A percentile compares a stretch with the other conserved stretches of the same genome.
Conservation (phyloP, 2,329 filamentous ascomycete species). For the Myrmaecium sp. region DNA sequence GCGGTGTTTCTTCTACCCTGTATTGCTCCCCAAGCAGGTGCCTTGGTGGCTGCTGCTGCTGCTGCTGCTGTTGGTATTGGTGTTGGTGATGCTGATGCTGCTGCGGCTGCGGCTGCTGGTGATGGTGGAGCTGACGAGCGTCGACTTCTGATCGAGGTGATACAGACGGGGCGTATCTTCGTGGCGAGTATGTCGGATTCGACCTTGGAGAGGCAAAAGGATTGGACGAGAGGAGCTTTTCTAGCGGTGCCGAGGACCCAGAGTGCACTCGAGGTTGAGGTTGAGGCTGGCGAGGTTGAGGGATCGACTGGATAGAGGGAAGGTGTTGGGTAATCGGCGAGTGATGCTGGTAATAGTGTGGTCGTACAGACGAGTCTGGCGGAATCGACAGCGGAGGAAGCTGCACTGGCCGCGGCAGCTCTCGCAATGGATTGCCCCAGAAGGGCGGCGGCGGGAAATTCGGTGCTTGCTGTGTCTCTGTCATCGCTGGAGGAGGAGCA, state of each 20-base stretch:
- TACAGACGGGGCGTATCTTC: slow-evolving; percentile 18
- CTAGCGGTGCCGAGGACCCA: slow-evolving; percentile 16
- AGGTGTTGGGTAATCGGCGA: slow-evolving; percentile 20
- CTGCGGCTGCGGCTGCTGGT: slow-evolving; percentile 15
- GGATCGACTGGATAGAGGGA: slow-evolving; percentile 17
- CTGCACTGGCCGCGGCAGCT: slow-evolving; percentile 23
- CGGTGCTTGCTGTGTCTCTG: slow-evolving; percentile 27
- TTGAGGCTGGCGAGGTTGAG: slow-evolving; percentile 8
- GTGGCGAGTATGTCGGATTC: slow-evolving; percentile 23
- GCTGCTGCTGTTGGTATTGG: slow-evolving; percentile 15
- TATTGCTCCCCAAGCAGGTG: too few species aligned
- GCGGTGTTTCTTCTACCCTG: too few species aligned
- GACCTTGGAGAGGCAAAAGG: slow-evolving; percentile 23
- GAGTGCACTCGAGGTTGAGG: slow-evolving; percentile 12
- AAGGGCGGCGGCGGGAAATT: slow-evolving; percentile 23
- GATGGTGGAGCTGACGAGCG: slow-evolving; percentile 16
- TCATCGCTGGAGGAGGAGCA: slow-evolving; percentile 20
- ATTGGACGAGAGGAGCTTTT: slow-evolving; percentile 19
- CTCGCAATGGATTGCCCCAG: slow-evolving; percentile 21
- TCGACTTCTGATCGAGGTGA: slow-evolving; percentile 21
- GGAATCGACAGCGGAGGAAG: slow-evolving; percentile 23
- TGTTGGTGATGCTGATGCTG: slow-evolving; percentile 17
- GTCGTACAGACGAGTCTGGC: slow-evolving; percentile 16
- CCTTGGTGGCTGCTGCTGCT: background rate
- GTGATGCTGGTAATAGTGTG: slow-evolving; percentile 20